Evolutionary conservation across 2,329 filamentous ascomycete species (phyloP), one percentile per base, ranked within the genome.

Genomic region (Penicillium brevicompactum): DNA sequence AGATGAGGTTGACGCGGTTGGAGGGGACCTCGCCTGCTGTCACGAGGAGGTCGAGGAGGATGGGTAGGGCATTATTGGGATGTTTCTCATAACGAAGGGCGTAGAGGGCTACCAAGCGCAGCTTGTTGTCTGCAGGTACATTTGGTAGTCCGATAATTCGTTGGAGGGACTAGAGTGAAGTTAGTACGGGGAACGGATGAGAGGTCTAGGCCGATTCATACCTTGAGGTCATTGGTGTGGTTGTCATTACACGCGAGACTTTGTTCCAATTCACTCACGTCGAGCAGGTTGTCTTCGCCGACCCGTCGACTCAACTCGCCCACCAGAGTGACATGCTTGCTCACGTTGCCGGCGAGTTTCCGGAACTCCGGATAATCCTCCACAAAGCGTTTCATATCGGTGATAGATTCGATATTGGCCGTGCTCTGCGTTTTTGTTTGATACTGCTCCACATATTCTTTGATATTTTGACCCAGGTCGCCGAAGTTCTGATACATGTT

Each of bases 401-500:
- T 84, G 70, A 99, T 97, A 14, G 93, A 97, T 70, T 99, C 94
- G 57, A 99, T 92, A 70, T 96, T 94, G 71, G 92, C 90, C 66
- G 88, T 96, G 66, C 89, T 96, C 70, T 97, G 93, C n/a, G 93
- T 96, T 73, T 96, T 97, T 11, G 90, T 91, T 67, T 97, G 94
- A 69, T 97, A 99, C 70, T 97, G 94, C 70, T 96, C 92, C 52
- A 99, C 94, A 66, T 99, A 99, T 83, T 97, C 92, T 74, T 97
- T 97, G 70, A 97, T 96, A 65, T 95, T 97, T 40, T 93, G 90
- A 10, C 94, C 92, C 5, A 99, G 82, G 64, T 97, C 92, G 51
- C 93, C 92, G 73, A 97, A 99, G 71, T 97, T 97, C 67, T 96
- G 84, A 65, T 92, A 97, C 92, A 97, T 97, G 74, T 97, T 97